Conservation (phyloP, 768 basidiomycete species). For the Clitopilus hobsonii region DNA sequence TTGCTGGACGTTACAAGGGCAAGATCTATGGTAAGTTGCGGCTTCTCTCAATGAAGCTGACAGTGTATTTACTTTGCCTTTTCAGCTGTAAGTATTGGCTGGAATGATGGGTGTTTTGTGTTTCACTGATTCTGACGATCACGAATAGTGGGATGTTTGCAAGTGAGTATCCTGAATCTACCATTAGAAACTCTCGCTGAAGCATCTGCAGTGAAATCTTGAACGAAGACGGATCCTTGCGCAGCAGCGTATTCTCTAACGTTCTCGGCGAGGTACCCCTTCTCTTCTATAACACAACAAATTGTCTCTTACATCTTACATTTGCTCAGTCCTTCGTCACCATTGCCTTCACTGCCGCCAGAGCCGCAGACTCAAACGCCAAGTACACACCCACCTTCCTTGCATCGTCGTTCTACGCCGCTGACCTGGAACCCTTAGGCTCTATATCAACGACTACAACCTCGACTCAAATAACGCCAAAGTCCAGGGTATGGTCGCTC, state of each 20-base stretch:
- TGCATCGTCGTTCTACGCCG: background rate
- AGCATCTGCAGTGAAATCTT: slow-evolving; percentile 31
- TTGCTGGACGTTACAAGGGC: slow-evolving; percentile 33
- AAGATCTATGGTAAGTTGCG: slow-evolving; percentile 25
- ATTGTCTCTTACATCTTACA: no score
- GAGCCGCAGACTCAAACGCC: slow-evolving; percentile 37
- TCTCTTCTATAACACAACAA: background rate
- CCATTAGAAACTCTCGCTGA: background rate
- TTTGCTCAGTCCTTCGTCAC: slow-evolving; percentile 30
- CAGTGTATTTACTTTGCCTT: no score
- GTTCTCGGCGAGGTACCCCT: slow-evolving; percentile 28
- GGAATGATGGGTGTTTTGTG: background rate
- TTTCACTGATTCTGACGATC: background rate
- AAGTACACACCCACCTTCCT: slow-evolving; percentile 19
- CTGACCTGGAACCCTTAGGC: slow-evolving; percentile 8
- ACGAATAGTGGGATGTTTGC: slow-evolving; percentile 28
- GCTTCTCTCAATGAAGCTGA: no score
- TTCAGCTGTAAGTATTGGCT: background rate
- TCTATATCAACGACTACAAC: slow-evolving; percentile 43
- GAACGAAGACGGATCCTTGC: slow-evolving; percentile 39
- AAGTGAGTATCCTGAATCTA: slow-evolving; percentile 25
- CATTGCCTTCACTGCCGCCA: slow-evolving; percentile 42
- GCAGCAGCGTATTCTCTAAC: slow-evolving; percentile 35
- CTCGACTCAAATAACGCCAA: slow-evolving; percentile 46
- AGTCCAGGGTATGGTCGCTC: slow-evolving; percentile 30